Evolutionary conservation across 441 rosid species (phyloP).

Genomic region (Mallotus japonicus): DNA sequence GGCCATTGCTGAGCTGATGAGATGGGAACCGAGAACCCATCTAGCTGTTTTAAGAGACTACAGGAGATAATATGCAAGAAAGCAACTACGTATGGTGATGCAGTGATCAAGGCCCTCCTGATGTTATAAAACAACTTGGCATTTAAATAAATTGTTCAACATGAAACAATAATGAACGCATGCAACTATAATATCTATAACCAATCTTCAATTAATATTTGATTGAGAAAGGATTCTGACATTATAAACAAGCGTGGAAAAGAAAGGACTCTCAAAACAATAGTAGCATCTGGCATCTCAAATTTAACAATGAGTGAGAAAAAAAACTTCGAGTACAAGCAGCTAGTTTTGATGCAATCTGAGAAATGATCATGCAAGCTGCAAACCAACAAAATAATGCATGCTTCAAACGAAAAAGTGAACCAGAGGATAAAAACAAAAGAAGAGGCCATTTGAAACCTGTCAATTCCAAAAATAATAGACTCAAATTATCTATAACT

Average conservation of each 20-base stretch:
- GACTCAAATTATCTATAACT: background rate
- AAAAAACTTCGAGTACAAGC: background rate
- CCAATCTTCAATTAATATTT: background rate
- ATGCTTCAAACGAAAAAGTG: background rate
- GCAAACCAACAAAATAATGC: background rate
- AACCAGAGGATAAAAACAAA: too few species aligned
- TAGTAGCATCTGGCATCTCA: background rate
- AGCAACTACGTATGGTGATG: conserved; percentile 20
- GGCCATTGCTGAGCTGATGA: conserved; percentile 93
- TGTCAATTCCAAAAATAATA: background rate
- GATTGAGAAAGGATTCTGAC: background rate
- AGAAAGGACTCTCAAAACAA: background rate
- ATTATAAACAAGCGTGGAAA: background rate
- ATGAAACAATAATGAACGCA: background rate
- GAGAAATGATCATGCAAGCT: background rate
- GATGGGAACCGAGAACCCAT: conserved; percentile 98
- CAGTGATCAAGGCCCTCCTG: conserved; percentile 37
- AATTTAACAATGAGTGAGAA: background rate
- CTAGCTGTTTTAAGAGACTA: conserved; percentile 29
- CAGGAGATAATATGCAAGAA: conserved; percentile 22
- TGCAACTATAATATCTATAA: background rate
- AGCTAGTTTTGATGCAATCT: background rate
- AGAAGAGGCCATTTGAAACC: background rate
- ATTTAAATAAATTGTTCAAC: conserved; percentile 3
- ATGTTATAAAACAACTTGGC: background rate